Base-by-base conservation (phyloP, 2,329 filamentous ascomycete genomes). In the Clonostachys rhizophaga region DNA sequence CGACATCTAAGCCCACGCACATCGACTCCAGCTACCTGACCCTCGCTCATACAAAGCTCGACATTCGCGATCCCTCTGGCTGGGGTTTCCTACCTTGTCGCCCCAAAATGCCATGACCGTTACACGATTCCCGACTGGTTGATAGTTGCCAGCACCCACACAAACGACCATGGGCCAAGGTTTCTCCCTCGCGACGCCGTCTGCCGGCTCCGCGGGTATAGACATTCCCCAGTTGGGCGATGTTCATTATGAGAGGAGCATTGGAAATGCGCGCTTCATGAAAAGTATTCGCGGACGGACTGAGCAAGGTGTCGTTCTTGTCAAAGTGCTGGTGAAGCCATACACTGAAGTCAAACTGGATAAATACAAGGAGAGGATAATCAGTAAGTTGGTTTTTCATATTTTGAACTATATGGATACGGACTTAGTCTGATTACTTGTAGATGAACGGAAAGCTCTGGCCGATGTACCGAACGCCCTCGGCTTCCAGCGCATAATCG, bases 281-380 rank as follows among this genome's bases (percentile, higher is more conserved):
- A 96, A 97, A 69, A 94, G 89, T 53, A 91, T 97, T 54, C 84
- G 92, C 54, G 94, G 92, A 20, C 81, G 91, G 44, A 89, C 95
- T 63, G 87, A 87, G 58, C 88, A 96, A 73, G 92, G 94, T 47
- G 76, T 96, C 39, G 91, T 95, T 16, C 84, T 97, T 47, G 91
- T 95, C 62, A 97, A 97, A 70, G 87, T 96, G 33, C 86, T 96
- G 48, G 89, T 95, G 66, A 99, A 99, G 68, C 91, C 91, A 4
- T 95, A 91, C 62, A 78, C 86, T 24, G 83, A 84, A 53, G 86
- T 96, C 71, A 82, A 89, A 51, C 78, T 97, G 53, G 84, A 87
- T 52, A 73, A 83, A 52, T 95, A 96, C 69, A 86, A 87, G 59
- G 82, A 82, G 59, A 80, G 82, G 54, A 86, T 97, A 40, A 78